Evolutionary conservation across 2,329 filamentous ascomycete genomes (phyloP).

Genomic region (Cryoendolithus antarcticus): DNA sequence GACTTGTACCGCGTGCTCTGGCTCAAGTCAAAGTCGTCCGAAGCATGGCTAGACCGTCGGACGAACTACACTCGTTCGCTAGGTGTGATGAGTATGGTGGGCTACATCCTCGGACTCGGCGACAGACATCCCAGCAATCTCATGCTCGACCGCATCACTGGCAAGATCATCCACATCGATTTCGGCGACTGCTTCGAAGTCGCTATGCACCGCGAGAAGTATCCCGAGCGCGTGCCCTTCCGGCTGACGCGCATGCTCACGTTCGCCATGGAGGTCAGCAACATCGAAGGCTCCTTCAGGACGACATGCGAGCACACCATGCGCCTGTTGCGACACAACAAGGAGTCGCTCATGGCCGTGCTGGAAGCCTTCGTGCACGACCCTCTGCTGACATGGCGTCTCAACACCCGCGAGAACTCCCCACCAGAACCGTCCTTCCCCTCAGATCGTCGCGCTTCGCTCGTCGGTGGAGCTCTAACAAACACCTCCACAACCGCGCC

Average conservation of each 20-base stretch:
- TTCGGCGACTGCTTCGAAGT: conserved; percentile 99
- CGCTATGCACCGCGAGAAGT: conserved; percentile 98
- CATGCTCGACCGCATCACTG: conserved; percentile 90
- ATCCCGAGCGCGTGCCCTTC: conserved; percentile 95
- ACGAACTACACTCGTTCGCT: conserved; percentile 98
- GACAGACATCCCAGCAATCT: conserved; percentile 96
- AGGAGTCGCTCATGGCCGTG: conserved; percentile 96
- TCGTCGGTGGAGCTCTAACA: conserved; percentile 33
- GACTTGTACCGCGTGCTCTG: conserved; percentile 95
- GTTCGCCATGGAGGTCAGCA: conserved; percentile 99
- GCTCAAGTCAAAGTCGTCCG: conserved; percentile 97
- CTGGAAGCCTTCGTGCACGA: conserved; percentile 99
- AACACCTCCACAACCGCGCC: conserved; percentile 17
- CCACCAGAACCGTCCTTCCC: conserved; percentile 48
- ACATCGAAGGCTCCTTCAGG: conserved; percentile 96
- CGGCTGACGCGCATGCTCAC: conserved; percentile 96
- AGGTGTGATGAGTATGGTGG: conserved; percentile 99
- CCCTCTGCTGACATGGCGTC: conserved; percentile 93
- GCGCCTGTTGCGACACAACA: conserved; percentile 90
- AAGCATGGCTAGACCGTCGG: conserved; percentile 91
- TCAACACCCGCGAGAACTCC: conserved; percentile 49
- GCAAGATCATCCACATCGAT: conserved; percentile 97
- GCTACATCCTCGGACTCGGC: conserved; percentile 92
- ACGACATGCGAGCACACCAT: conserved; percentile 98
- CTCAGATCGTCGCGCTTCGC: conserved; percentile 47